These are phyloP conservation scores for Stenocarpella maydis DNA, from an alignment of 2,329 filamentous ascomycete species.

Conservation along the genomic window DNA sequence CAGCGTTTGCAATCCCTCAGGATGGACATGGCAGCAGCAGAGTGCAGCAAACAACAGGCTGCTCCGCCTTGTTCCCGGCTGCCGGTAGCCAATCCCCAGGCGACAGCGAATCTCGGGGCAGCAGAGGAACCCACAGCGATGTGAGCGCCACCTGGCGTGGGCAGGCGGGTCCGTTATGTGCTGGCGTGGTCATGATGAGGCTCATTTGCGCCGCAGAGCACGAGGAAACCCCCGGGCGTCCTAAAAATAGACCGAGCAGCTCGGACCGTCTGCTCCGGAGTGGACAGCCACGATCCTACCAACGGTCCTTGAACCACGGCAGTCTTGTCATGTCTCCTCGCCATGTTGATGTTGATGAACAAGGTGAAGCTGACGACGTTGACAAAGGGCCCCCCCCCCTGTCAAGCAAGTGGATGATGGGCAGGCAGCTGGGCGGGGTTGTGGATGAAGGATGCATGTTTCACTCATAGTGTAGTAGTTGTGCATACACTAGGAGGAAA, in stretches of 20 bases:
- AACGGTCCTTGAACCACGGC: not conserved
- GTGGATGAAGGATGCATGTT: not conserved
- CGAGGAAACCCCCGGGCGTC: too few relatives aligned
- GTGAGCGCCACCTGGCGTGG: too few relatives aligned
- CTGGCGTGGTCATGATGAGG: slow-evolving; percentile 24
- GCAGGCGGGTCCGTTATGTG: not conserved
- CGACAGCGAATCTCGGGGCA: slow-evolving; percentile 25
- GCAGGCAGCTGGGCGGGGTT: not conserved
- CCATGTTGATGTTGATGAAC: not conserved
- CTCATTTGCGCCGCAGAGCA: slow-evolving; percentile 10
- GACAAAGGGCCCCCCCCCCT: not conserved
- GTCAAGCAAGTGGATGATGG: too few relatives aligned
- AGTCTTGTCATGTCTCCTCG: not conserved
- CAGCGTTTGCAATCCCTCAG: slow-evolving; percentile 24
- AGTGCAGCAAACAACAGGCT: not conserved
- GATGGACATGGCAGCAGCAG: slow-evolving; percentile 14
- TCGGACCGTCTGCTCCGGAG: not conserved
- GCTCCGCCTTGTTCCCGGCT: not conserved
- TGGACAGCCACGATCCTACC: slow-evolving; percentile 18
- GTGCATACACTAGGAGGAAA: too few relatives aligned
- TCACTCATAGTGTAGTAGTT: too few relatives aligned
- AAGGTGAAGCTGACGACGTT: not conserved
- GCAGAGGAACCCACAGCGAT: too few relatives aligned
- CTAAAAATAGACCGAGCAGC: slow-evolving; percentile 11
- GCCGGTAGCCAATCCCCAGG: slow-evolving; percentile 17